Base-by-base conservation (phyloP, 2,329 filamentous ascomycete genomes). In the Diplodia mutila region DNA sequence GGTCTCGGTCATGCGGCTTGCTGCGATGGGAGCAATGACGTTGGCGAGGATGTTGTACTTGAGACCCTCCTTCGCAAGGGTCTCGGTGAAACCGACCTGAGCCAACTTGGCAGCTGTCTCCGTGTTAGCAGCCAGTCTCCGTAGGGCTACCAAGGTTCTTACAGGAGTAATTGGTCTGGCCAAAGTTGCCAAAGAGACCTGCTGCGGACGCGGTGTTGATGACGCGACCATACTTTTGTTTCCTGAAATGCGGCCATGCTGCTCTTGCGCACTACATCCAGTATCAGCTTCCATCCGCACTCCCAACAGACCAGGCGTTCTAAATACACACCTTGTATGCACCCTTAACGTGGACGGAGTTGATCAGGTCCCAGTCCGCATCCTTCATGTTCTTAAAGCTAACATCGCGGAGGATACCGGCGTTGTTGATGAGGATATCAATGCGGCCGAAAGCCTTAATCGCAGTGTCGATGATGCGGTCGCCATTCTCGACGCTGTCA, bases 311-410 rank as follows among this genome's bases (percentile, higher is more conserved):
- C 16, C 25, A 12, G 14, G 21, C 12, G 34, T 11, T 34, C 16
- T 16, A 27, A 25, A 23, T 32, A 54, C 64, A 48, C 61, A 85
- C 84, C 80, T 97, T 98, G 87, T 97, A 99, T 76, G 93, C 90
- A 74, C 95, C 95, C 77, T 89, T 91, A 75, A 97, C 89, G 81
- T 99, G 94, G 68, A 98, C 94, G 79, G 89, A 90, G 81, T 94
- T 92, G 78, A 97, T 91, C 73, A 97, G 83, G 78, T 99, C 94
- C 95, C 95, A 99, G 80, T 99, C 95, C 77, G 91, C 83, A 80
- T 99, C 95, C 80, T 91, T 95, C 88, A 98, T 96, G 83, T 98
- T 98, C 87, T 97, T 97, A 85, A 99, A 98, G 86, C 92, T 94
- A 77, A 98, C 81, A 83, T 98, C 94, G 69, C 94, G 91, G 69